Conservation (phyloP, 129 eudicot genomes). For the Silybum marianum region DNA sequence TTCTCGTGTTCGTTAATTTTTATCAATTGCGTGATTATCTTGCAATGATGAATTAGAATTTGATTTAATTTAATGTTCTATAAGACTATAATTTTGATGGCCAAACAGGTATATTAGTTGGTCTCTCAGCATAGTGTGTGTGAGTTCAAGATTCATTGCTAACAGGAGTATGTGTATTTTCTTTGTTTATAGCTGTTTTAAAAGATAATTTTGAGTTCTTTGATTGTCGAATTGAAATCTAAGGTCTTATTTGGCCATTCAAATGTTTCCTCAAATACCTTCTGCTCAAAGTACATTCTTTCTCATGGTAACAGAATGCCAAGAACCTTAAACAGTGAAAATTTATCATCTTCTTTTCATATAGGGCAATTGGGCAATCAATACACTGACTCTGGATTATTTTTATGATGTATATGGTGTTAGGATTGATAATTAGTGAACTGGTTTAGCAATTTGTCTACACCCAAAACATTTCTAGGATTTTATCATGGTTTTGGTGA, state of each 20-base stretch:
- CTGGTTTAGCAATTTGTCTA: neutral
- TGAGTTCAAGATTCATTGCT: neutral
- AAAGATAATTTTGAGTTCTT: neutral
- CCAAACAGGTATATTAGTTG: too few species aligned
- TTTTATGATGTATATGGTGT: neutral
- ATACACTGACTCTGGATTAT: neutral
- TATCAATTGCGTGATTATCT: neutral
- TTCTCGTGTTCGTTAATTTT: neutral
- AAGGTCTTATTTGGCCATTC: neutral
- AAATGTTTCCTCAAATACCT: neutral
- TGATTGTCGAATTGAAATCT: neutral
- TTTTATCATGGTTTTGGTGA: too few species aligned
- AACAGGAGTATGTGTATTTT: too few species aligned
- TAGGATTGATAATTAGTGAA: neutral
- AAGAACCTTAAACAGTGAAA: neutral
- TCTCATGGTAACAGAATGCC: neutral
- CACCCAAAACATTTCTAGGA: neutral
- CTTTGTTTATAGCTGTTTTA: neutral
- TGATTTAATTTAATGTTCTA: too few species aligned
- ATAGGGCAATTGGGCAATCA: neutral
- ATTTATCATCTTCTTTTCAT: neutral
- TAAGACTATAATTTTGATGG: neutral
- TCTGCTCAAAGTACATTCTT: neutral
- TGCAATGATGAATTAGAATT: neutral
- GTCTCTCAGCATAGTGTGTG: neutral